Evolutionary conservation across 2,329 filamentous ascomycete species (phyloP), one percentile per base, ranked within the genome.

Genomic region (Diaporthe amygdali): DNA sequence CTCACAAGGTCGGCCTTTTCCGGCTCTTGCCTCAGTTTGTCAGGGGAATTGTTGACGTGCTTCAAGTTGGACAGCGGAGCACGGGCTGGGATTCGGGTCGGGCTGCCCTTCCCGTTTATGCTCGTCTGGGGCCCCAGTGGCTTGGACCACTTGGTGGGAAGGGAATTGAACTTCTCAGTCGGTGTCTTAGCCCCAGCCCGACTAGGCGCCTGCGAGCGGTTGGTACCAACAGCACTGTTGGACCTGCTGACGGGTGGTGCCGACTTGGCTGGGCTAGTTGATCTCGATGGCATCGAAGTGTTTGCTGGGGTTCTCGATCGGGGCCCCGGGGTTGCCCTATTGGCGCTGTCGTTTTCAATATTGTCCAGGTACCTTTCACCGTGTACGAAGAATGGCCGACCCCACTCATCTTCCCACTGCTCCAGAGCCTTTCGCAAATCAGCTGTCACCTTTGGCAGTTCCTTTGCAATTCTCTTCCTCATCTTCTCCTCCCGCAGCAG

Each of bases 401-500:
- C 96, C 80, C 96, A 98, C 78, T 98, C 96, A 67, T 97, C 93
- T 80, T 99, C 96, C 91, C 94, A 99, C 55, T 88, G 84, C 79
- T 96, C 93, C 34, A 99, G 87, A n/a, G 89, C 87, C 80, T 92
- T 96, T 74, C 90, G 89, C 71, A 99, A 84, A n/a, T 98, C 95
- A 0, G 88, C 88, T 71, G 96, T 92, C 52, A 99, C 88, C 84
- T 97, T 98, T 69, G 96, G 96, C 37, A 99, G 86, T 79, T 99
- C 96, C 82, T 98, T 99, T 32, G 95, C 89, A 73, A 99, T 98
- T 71, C 95, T 90, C 89, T 99, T 99, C 72, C 96, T 91, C 94
- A 97, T 97, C 88, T 98, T 99, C 84, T 99, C 96, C 79, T 99
- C 96, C 37, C 96, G 90, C 66, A 99, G 86, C 20, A 99, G 87